phyloP scores from a whole-genome alignment of 108 stramenopile species.

The Pseudonitzschia multistriata region DNA sequence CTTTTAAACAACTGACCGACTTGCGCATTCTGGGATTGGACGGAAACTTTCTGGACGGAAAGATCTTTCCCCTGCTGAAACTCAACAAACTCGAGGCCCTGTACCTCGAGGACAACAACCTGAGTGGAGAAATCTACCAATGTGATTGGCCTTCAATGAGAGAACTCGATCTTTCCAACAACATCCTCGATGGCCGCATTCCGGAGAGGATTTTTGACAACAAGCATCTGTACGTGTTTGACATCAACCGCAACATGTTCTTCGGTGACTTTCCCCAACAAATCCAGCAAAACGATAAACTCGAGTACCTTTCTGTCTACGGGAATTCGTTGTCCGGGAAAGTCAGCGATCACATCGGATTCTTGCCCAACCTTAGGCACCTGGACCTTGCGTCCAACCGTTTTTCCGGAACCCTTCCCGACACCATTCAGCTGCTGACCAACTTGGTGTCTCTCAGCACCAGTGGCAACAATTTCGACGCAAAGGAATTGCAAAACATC shows the following conservation, averaged over 20 bases:
- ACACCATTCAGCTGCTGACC: conserved; percentile 23
- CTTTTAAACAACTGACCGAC: conserved; percentile 15
- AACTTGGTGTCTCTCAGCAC: conserved; percentile 23
- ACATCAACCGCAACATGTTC: conserved; percentile 26
- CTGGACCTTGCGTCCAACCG: conserved; percentile 32
- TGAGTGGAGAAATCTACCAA: conserved; percentile 15
- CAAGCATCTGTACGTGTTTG: conserved; percentile 20
- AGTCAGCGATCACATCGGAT: conserved; percentile 20
- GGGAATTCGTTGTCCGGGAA: conserved; percentile 20
- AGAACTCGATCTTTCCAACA: conserved; percentile 24
- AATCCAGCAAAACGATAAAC: neutral
- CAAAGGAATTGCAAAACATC: neutral
- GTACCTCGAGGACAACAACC: conserved; percentile 28
- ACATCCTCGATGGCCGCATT: conserved; percentile 4
- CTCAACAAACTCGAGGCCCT: conserved; percentile 25
- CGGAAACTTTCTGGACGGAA: conserved; percentile 14
- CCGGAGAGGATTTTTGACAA: conserved; percentile 8
- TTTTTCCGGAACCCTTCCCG: conserved; percentile 32
- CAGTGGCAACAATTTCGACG: conserved; percentile 12
- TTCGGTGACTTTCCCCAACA: conserved; percentile 26
- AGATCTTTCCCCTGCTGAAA: conserved; percentile 10
- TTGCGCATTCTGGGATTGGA: conserved; percentile 25
- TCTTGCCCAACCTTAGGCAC: conserved; percentile 23
- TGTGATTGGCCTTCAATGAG: conserved; percentile 5
- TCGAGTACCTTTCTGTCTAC: conserved; percentile 26